Evolutionary conservation across 1,284 basidiomycete species (phyloP), one percentile per base, ranked within the genome.

Genomic region (Meira miltonrushii): DNA sequence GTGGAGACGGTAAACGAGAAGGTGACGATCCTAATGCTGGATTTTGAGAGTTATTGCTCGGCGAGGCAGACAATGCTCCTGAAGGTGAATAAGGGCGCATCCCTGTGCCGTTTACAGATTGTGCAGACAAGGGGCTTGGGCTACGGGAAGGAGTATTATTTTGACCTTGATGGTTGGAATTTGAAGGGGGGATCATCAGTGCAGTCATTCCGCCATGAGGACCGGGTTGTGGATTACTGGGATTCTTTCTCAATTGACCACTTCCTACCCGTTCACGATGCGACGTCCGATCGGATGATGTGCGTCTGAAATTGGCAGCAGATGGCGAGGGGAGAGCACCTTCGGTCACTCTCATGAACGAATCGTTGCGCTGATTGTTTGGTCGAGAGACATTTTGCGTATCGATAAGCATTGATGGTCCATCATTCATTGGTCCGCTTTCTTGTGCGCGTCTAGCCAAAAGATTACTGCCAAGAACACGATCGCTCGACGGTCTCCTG

Each of bases 161-260:
- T 13, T 12, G 17, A 21, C 46, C 46, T 21, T 6, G 8, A 25
- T 48, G 17, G 6, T 15, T 19, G 3, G 46, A n/a, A 8, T 2
- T 21, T 13, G 46, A 5, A 23, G 46, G 46, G 23, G 46, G 46
- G 12, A 23, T 23, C 21, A 48, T 23, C 23, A 48, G 12, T 13
- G 46, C 46, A 25, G 33, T 37, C 23, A 53, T 48, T 40, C 51
- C 60, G 28, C 58, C 60, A 33, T 60, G 58, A n/a, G 33, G 28
- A 21, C 66, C 70, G 8, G 72, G 67, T 40, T 59, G 60, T n/a
- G 72, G 72, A 39, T 74, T 74, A 43, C 66, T 69, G 10, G 72
- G 70, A 49, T 74, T 74, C 61, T 74, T 74, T 28, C 64, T 62
- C 54, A 74, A 63, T 54, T 65, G 48, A 8, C 63, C 69, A 17